Base-by-base conservation (phyloP, 306 rosid genomes). In the Sicyos edulis region DNA sequence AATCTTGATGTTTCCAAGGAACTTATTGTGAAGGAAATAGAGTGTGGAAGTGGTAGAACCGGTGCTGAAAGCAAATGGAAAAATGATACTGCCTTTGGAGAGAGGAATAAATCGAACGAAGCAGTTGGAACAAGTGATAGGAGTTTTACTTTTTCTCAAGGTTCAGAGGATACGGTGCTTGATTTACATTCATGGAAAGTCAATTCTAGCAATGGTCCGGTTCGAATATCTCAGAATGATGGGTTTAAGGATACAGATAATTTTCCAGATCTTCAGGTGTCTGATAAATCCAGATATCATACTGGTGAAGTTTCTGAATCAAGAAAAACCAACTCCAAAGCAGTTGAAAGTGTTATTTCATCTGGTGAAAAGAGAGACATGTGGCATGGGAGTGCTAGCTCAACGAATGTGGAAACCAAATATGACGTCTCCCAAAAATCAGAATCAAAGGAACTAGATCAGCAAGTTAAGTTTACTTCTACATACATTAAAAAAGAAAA, bases 1-100 rank as follows among this genome's bases (percentile, higher is more conserved):
- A 76, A 68, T 75, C 44, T 69, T 67, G 93, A 87, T 62, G 85
- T 80, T 79, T 88, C 91, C n/a, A 86, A 86, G 78, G 99, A 93
- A 72, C 81, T 87, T 58, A 87, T 91, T 83, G 97, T 93, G 85
- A 89, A 89, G 76, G 99, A 93, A 82, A 93, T 93, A 72, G 96
- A 93, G 80, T 91, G 88, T 80, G 96, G 97, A 75, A 80, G 75
- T 53, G 87, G 86, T 77, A 85, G 83, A 75, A 82, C 80, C 80
- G 87, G 84, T 81, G 73, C 83, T 44, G 96, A 82, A 74, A 80
- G 78, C 84, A 88, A 90, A 81, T 80, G 90, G 88, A 86, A 83
- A 81, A 86, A 67, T 82, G 78, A 83, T 54, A 68, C 82, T 78
- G 70, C 87, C 22, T 50, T 74, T 58, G 90, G 81, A 79, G 96